Base-by-base conservation (phyloP, 345 rosid species). In the Draba incana region DNA sequence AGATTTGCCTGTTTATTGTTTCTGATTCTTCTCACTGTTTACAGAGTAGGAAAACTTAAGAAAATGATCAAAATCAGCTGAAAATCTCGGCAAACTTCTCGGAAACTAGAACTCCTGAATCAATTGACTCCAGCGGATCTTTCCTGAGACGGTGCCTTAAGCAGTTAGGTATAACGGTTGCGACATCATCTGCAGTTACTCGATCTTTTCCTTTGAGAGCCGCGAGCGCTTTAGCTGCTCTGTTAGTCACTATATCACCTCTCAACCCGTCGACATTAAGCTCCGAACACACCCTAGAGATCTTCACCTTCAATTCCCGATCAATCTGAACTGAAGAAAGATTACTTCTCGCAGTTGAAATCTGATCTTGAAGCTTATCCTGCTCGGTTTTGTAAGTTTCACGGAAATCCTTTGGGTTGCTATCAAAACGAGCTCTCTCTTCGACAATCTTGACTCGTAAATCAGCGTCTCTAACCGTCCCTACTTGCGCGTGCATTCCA, bases 401-500 rank as follows among this genome's bases (percentile, higher is more conserved):
- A 8, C 99, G 91, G 60, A 94, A 91, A 39, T 91, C 99, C 79
- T 89, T 94, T 0, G 97, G 97, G 62, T 87, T 83, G 72, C 70
- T 84, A 75, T 94, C 99, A 31, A 94, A 94, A 57, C 88, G 81
- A 25, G 89, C 83, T 82, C 99, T 84, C 86, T 94, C 97, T 77
- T 94, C 99, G 13, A 94, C 97, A 16, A 94, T 91, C 79, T 94
- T 89, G 78, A 94, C 97, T 30, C 99, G 80, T 13, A 94, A 88
- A 45, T 94, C 99, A 0, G 99, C 99, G 71, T 94, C 97, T 69
- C 86, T 85, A 6, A 94, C 99, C 0, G 97, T 94, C 53, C 95
- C 95, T 4, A 91, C 99, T 69, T 93, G 98, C 0, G 97, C 98
- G 10, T 93, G 98, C 97, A 93, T 87, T 2, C 98, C 98, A 46